These are phyloP conservation scores for Fibroporia radiculosa DNA, from an alignment of 768 basidiomycete species.

Conservation along the genomic window DNA sequence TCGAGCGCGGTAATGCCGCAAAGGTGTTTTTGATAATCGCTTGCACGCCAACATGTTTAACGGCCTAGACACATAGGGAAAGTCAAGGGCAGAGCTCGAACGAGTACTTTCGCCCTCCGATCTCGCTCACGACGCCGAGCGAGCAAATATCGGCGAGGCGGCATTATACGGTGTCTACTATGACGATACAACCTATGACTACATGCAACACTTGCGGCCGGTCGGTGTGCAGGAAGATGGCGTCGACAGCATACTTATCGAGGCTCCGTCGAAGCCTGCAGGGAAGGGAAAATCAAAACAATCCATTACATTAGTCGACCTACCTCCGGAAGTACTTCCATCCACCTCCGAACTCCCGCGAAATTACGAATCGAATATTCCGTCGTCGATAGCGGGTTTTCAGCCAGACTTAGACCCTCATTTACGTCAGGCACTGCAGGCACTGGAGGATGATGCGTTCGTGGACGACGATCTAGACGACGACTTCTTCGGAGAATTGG, in stretches of 20 bases:
- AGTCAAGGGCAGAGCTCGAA: conserved; percentile 79
- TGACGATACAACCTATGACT: conserved; percentile 96
- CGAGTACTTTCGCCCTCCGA: conserved; percentile 40
- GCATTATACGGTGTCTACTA: conserved; percentile 85
- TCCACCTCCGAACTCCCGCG: conserved; percentile 67
- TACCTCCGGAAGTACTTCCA: conserved; percentile 67
- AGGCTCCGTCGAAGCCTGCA: conserved; percentile 49
- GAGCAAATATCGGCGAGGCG: conserved; percentile 76
- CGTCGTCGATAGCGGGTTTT: conserved; percentile 78
- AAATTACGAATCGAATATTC: conserved; percentile 70
- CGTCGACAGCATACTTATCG: conserved; percentile 73
- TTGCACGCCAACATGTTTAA: not conserved
- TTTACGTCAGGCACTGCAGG: conserved; percentile 86
- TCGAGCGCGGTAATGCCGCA: conserved; percentile 64
- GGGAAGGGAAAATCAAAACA: conserved; percentile 32
- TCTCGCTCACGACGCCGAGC: conserved; percentile 34
- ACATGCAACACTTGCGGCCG: conserved; percentile 90
- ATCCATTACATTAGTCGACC: conserved; percentile 39
- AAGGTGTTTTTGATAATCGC: conserved; percentile 35
- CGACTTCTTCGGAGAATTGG: conserved; percentile 68
- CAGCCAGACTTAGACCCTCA: conserved; percentile 97
- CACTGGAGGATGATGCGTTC: conserved; percentile 93
- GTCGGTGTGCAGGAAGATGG: conserved; percentile 75
- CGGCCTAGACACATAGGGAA: conserved; percentile 41
- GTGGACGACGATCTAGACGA: conserved; percentile 72